These are phyloP conservation scores for Rhododendron vialii DNA, from an alignment of 148 eudicot species.

Conservation along the genomic window DNA sequence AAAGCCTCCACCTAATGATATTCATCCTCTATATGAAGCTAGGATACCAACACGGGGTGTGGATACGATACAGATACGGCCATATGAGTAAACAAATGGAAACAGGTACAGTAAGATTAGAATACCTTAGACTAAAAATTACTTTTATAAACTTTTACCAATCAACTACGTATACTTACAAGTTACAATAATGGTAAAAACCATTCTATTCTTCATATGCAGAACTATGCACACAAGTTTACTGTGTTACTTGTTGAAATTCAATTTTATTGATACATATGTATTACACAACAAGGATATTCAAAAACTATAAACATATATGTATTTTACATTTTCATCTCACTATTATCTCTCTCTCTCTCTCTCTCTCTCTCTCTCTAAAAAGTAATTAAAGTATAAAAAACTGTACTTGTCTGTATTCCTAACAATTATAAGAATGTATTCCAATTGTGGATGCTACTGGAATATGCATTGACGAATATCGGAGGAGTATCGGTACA, in stretches of 20 bases:
- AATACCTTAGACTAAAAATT: neutral
- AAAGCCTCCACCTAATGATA: neutral
- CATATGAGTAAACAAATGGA: neutral
- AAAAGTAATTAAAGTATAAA: neutral
- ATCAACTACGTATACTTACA: neutral
- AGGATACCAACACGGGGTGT: neutral
- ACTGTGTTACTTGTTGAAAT: neutral
- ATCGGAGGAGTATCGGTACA: neutral
- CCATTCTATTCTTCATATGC: neutral
- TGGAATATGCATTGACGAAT: neutral
- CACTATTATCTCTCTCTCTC: neutral
- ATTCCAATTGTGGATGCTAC: neutral
- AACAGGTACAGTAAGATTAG: neutral
- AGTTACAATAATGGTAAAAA: neutral
- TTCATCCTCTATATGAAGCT: neutral
- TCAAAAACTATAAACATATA: neutral
- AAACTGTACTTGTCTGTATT: neutral
- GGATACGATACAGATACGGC: neutral
- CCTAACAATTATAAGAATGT: neutral
- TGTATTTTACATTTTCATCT: neutral
- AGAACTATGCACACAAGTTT: neutral
- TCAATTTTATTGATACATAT: neutral
- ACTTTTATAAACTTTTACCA: neutral
- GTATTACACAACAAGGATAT: neutral
- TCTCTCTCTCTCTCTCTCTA: neutral